These are phyloP conservation scores for Dryas alaskensis DNA, from an alignment of 306 rosid genomes.

Conservation along the genomic window DNA sequence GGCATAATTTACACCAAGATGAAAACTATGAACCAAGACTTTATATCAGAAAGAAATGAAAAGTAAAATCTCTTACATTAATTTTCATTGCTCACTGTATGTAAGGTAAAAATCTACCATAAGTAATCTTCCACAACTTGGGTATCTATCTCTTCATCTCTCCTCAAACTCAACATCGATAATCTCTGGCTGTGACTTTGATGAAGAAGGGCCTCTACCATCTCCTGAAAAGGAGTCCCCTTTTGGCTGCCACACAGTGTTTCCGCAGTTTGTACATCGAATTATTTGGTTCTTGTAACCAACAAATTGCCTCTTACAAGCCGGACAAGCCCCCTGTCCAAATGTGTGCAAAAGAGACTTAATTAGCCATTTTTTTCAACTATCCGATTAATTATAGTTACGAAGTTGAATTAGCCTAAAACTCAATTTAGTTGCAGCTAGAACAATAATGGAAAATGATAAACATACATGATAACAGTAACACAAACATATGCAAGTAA, in stretches of 20 bases:
- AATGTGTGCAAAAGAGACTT: conserved; percentile 12
- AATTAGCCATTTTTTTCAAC: conserved; percentile 11
- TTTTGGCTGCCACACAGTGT: conserved; percentile 95
- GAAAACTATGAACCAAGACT: conserved; percentile 1
- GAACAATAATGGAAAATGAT: neutral
- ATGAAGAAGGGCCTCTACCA: conserved; percentile 39
- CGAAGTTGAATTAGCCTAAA: neutral
- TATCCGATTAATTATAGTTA: neutral
- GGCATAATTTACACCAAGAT: conserved; percentile 9
- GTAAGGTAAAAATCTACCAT: neutral
- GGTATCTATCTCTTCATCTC: conserved; percentile 44
- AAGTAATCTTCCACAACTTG: neutral
- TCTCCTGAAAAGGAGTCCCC: conserved; percentile 59
- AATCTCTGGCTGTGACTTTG: conserved; percentile 69
- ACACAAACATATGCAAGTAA: neutral
- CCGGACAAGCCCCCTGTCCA: conserved; percentile 84
- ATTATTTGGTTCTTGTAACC: conserved; percentile 83
- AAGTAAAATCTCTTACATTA: neutral
- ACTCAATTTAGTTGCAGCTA: neutral
- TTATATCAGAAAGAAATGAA: neutral
- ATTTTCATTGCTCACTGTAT: conserved; percentile 13
- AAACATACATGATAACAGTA: neutral
- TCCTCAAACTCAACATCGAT: conserved; percentile 97
- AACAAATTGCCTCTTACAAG: conserved; percentile 77
- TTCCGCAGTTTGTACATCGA: conserved; percentile 77